Evolutionary conservation across 371 early-diverging fungal genomes (phyloP).

Genomic region (Mucor indicus): DNA sequence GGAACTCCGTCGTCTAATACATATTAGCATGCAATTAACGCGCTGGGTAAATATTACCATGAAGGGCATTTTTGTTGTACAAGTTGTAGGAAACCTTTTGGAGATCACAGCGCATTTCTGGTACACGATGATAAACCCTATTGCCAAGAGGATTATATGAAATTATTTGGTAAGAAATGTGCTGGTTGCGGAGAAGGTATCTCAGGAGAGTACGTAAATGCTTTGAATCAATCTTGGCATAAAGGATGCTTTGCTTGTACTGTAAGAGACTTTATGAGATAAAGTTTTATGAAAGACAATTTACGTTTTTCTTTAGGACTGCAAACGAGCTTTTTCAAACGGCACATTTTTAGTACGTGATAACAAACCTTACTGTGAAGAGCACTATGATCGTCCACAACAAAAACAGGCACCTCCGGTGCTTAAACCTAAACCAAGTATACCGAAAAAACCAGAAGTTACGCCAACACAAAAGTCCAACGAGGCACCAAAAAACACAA

Average conservation of each 20-base stretch:
- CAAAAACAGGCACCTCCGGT: background rate
- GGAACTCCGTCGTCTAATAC: background rate
- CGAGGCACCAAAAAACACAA: background rate
- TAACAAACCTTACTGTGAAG: conserved; percentile 62
- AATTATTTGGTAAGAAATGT: conserved; percentile 16
- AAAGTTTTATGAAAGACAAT: background rate
- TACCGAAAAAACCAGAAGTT: background rate
- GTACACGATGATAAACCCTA: conserved; percentile 20
- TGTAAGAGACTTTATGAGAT: too few species aligned
- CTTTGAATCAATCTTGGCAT: conserved; percentile 66
- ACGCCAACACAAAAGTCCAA: background rate
- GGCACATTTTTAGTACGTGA: conserved; percentile 50
- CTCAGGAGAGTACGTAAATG: conserved; percentile 57
- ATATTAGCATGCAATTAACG: conserved; percentile 15
- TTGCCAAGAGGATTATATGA: conserved; percentile 19
- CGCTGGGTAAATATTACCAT: conserved; percentile 26
- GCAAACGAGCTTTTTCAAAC: conserved; percentile 48
- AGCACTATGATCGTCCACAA: conserved; percentile 48
- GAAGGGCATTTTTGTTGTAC: conserved; percentile 21
- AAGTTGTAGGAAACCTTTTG: conserved; percentile 15
- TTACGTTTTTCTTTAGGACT: conserved; percentile 21
- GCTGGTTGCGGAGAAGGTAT: conserved; percentile 34
- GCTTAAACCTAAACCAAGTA: conserved; percentile 4
- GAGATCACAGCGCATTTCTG: conserved; percentile 11
- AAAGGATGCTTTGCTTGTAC: conserved; percentile 67